These are phyloP conservation scores for Sporobolomyces phaffii DNA, from an alignment of 768 basidiomycete genomes.

Conservation along the genomic window DNA sequence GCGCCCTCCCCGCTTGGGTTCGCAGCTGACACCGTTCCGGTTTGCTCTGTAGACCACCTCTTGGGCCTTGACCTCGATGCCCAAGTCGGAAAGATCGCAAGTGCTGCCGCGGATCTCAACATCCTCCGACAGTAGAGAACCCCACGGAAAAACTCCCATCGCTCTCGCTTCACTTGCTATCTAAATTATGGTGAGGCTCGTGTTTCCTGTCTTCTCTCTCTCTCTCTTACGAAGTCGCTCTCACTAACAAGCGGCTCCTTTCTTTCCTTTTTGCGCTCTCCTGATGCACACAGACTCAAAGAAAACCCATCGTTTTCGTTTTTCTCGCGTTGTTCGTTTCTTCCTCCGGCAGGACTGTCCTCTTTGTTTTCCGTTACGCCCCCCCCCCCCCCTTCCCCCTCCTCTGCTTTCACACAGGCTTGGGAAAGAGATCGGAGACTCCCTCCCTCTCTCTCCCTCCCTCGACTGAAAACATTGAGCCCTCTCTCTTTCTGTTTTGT, in stretches of 20 bases:
- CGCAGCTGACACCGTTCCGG: neutral
- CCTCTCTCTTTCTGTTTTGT: neutral
- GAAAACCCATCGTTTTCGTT: conserved; percentile 5
- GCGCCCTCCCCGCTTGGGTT: neutral
- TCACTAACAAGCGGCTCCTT: neutral
- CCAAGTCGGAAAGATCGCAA: conserved; percentile 2
- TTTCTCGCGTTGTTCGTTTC: neutral
- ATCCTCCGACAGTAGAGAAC: conserved; percentile 3
- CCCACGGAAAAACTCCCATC: neutral
- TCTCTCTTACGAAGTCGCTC: neutral
- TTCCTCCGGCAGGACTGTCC: conserved; percentile 20
- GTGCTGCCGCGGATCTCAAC: conserved; percentile 3
- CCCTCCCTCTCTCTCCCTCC: neutral
- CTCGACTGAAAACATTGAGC: neutral
- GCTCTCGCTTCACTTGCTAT: neutral
- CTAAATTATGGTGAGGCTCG: conserved; percentile 8
- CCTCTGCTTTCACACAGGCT: neutral
- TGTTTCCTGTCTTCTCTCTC: neutral
- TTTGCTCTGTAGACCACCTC: neutral
- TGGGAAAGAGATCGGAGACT: too few relatives aligned
- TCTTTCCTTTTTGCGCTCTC: neutral
- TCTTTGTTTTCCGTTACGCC: neutral
- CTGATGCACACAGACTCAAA: neutral
- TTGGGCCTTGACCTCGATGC: conserved; percentile 19
- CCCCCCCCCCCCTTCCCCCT: neutral